phyloP scores from a whole-genome alignment of 2,329 filamentous ascomycete genomes.

The Colletotrichum spinosum region DNA sequence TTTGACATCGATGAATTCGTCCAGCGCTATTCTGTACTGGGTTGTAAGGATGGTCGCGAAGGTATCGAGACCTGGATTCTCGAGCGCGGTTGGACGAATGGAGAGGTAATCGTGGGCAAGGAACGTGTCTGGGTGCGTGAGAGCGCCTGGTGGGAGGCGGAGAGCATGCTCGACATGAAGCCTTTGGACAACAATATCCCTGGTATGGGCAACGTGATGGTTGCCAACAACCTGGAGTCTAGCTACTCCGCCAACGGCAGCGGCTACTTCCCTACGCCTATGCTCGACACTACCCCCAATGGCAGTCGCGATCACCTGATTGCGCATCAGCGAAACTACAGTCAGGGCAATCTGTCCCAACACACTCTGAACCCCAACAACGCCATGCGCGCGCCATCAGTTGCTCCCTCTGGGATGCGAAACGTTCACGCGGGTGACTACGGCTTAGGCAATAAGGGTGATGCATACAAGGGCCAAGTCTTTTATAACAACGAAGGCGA shows the following conservation, averaged over 20 bases:
- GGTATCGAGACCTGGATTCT: slow-evolving; percentile 95
- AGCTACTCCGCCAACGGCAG: slow-evolving; percentile 76
- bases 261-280: slow-evolving; percentile 77
- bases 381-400: slow-evolving; percentile 65
- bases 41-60: slow-evolving; percentile 90
- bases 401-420: slow-evolving; percentile 66
- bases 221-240: slow-evolving; percentile 73
- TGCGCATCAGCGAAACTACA: slow-evolving; percentile 65
- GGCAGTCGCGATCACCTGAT: slow-evolving; percentile 80
- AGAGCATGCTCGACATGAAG: slow-evolving; percentile 94
- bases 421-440: slow-evolving; percentile 81
- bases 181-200: slow-evolving; percentile 61
- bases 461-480: slow-evolving; percentile 77
- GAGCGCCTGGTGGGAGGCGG: slow-evolving; percentile 95
- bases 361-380: slow-evolving; percentile 57
- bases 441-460: slow-evolving; percentile 87
- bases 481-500: slow-evolving; percentile 80
- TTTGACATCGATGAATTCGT: slow-evolving; percentile 95
- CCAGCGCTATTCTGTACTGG: slow-evolving; percentile 82
- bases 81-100: slow-evolving; percentile 97
- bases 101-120: slow-evolving; percentile 89
- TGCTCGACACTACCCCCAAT: slow-evolving; percentile 70
- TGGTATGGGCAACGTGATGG: slow-evolving; percentile 47
- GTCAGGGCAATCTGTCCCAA: slow-evolving; percentile 68
- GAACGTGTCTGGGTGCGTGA: slow-evolving; percentile 98